Evolutionary conservation across 2,329 filamentous ascomycete genomes (phyloP), one percentile per base, ranked within the genome.

Genomic region (Ascochyta koolunga): DNA sequence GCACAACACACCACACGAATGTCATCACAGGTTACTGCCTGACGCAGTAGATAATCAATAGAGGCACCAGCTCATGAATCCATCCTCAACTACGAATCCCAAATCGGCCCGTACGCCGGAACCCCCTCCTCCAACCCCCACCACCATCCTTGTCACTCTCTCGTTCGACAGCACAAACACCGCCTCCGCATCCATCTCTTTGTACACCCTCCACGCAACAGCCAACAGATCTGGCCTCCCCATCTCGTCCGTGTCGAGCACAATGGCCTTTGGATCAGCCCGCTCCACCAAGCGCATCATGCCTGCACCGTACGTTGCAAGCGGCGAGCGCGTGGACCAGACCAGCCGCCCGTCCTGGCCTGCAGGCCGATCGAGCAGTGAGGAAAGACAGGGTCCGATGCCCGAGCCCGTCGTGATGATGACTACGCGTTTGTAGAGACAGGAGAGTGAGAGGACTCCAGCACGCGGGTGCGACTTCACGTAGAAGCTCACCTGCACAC

Each of bases 161-260:
- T 86, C 84, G 69, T 91, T 92, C 50, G 86, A 86, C 64, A 92
- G 87, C 55, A 91, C 82, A 66, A 90, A 86, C 32, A 91, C 87
- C 2, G 88, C 89, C 78, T 91, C 88, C 1, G 82, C 81, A 0
- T 74, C 60, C 22, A 77, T 77, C 27, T 81, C 72, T 42, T 64
- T 65, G 42, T 76, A 77, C 45, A 87, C 76, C 8, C 77, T 73
- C 62, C 83, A 86, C 33, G 81, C 79, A 39, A 85, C 76, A 11
- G 78, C 78, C 24, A 87, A 65, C 69, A 89, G 81, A 68, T 90
- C 83, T 2, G 86, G 81, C 6, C 87, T 79, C 0, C 86, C 87
- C 27, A 78, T 77, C 31, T 74, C 68, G 50, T 80, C 80, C 2
- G 88, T 90, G 68, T 92, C 87, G 68, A 89, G 81, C 48, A 92